Evolutionary conservation across 2,329 filamentous ascomycete species (phyloP).

Genomic region (Setomelanomma holmii): DNA sequence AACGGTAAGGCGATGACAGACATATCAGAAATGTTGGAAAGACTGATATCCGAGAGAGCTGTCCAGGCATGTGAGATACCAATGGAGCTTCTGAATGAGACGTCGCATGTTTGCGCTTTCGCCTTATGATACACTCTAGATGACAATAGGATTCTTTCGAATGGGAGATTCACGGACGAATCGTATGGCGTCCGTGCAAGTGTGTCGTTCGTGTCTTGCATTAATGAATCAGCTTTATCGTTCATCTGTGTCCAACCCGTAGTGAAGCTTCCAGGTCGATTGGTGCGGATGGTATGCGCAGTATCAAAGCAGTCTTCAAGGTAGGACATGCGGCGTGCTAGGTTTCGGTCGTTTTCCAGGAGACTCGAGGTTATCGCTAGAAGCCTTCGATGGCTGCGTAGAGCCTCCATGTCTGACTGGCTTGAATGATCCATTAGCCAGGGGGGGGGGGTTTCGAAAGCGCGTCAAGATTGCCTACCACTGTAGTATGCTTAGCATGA

Average conservation of each 20-base stretch:
- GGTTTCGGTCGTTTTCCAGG: background rate
- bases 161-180: background rate
- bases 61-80: conserved; percentile 15
- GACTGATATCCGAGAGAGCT: conserved; percentile 14
- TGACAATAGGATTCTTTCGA: conserved; percentile 8
- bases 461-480: too few species aligned
- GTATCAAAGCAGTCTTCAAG: background rate
- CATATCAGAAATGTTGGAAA: conserved; percentile 14
- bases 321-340: background rate
- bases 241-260: background rate
- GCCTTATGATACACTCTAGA: conserved; percentile 17
- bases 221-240: background rate
- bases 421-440: background rate
- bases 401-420: conserved; percentile 12
- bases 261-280: background rate
- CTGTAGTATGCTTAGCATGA: conserved; percentile 18
- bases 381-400: background rate
- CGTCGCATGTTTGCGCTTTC: background rate
- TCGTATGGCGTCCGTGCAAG: too few species aligned
- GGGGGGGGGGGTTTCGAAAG: too few species aligned
- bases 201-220: background rate
- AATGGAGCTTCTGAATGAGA: conserved; percentile 11
- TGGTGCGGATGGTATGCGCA: background rate
- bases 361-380: background rate
- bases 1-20: conserved; percentile 20